Evolutionary conservation across 305 asterid genomes (phyloP).

Genomic region (Fraxinus floribunda): DNA sequence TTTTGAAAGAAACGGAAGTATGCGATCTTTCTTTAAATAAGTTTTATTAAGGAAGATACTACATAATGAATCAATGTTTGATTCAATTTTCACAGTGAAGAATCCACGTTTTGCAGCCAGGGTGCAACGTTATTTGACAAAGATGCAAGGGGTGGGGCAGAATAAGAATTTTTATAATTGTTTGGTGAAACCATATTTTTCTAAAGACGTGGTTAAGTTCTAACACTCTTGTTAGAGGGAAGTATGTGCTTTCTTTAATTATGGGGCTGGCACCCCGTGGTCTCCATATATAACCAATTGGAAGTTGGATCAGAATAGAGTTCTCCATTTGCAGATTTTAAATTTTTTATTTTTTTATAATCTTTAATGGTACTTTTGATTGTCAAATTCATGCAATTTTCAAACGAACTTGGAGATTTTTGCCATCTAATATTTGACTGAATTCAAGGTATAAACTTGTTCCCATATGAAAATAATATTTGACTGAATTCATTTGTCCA

Average conservation of each 20-base stretch:
- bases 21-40: too few relatives aligned
- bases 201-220: not conserved
- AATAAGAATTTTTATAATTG: not conserved
- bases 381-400: not conserved
- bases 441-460: not conserved
- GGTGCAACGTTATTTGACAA: not conserved
- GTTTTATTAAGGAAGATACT: not conserved
- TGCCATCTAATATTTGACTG: not conserved
- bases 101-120: not conserved
- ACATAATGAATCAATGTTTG: not conserved
- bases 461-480: not conserved
- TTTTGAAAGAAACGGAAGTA: not conserved
- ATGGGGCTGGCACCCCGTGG: not conserved
- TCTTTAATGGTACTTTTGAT: not conserved
- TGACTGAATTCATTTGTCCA: not conserved
- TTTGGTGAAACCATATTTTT: not conserved
- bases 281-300: not conserved
- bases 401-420: not conserved
- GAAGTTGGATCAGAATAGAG: not conserved
- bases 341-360: not conserved
- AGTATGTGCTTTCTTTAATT: not conserved
- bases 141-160: not conserved
- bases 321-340: not conserved
- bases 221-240: not conserved
- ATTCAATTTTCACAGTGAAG: not conserved